Evolutionary conservation across 345 rosid species (phyloP), one percentile per base, ranked within the genome.

Genomic region (Citrus reticulata): DNA sequence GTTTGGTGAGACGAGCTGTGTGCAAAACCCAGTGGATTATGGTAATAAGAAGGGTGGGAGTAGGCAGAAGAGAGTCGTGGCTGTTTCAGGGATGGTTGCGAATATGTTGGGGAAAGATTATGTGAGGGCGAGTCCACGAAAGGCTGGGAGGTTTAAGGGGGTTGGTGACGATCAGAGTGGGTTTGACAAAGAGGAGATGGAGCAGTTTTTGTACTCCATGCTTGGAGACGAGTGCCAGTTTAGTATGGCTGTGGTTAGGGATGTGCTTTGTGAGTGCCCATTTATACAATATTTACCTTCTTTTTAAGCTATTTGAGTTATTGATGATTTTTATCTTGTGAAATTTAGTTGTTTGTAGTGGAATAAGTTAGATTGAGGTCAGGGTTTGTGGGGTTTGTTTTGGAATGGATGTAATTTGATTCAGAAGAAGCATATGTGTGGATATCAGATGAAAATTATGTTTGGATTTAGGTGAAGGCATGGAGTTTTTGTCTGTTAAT

Each of bases 11-110:
- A 82, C 64, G 68, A 77, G 71, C 61, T 82, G 71, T 57, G 25
- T 80, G 46, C 80, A 78, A n/a, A 61, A 83, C 55, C 11, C 77
- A 71, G 65, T 35, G 51, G 60, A 20, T 13, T 72, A 73, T 1
- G 76, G 84, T 49, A 84, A 72, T 64, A 84, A 84, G 61, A 79
- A 82, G 40, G 83, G 80, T 24, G 64, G 87, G 70, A 85, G 40
- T 54, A 92, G 88, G 89, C 85, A 83, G 86, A 93, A 85, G 87
- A 89, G 82, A 72, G 88, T 81, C 77, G 84, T 92, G 77, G 99
- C 97, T 2, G 85, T 85, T 0, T 87, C 96, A 42, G 98, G 99
- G 65, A 95, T 90, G 79, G 95, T 93, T 60, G 91, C 98, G n/a
- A 86, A 94, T 14, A 82, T 95, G 81, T 70, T 93, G 59, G 95